Percentiles rank a stretch among this genome's conserved stretches.
These are phyloP conservation scores for Trypanosoma cruzi DNA, from an alignment of 208 protist genomes.

Conservation along the genomic window DNA sequence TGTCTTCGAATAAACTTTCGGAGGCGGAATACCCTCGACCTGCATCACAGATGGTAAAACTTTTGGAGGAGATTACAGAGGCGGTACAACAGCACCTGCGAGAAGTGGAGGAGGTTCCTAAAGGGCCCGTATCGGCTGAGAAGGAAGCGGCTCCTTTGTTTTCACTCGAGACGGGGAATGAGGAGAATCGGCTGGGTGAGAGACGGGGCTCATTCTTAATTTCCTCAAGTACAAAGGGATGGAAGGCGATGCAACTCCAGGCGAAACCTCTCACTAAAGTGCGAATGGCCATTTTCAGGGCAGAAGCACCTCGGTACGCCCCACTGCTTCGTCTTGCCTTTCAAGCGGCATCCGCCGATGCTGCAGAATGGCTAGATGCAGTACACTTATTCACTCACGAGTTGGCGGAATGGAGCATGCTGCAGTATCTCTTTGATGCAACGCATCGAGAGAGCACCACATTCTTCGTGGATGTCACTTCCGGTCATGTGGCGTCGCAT, in stretches of 20 bases:
- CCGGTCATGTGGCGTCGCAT: constrained; percentile 75
- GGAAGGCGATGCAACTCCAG: background rate
- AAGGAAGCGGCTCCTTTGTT: background rate
- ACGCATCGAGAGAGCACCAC: constrained; percentile 49
- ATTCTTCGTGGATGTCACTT: constrained; percentile 71
- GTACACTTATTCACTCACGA: constrained; percentile 63
- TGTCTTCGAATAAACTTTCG: constrained; percentile 15
- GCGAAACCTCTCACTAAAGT: constrained; percentile 12
- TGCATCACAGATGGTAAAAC: constrained; percentile 33
- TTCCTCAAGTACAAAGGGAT: background rate
- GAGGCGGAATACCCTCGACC: constrained; percentile 44
- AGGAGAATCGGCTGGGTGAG: background rate
- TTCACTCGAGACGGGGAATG: background rate
- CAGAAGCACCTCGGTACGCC: constrained; percentile 48
- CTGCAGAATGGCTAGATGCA: constrained; percentile 58
- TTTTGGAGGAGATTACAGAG: constrained; percentile 30
- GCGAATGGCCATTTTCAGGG: constrained; percentile 40
- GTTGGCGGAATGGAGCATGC: constrained; percentile 81
- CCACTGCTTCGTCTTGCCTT: constrained; percentile 52
- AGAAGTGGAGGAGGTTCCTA: background rate
- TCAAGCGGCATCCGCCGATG: constrained; percentile 41
- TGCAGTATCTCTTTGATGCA: constrained; percentile 79
- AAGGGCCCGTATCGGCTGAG: background rate
- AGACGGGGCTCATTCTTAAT: background rate
- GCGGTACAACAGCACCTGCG: constrained; percentile 10